A percentile compares a stretch with the other conserved stretches of the same genome.
phyloP scores from a whole-genome alignment of 2,329 filamentous ascomycete genomes.

The Thielaviopsis musarum region DNA sequence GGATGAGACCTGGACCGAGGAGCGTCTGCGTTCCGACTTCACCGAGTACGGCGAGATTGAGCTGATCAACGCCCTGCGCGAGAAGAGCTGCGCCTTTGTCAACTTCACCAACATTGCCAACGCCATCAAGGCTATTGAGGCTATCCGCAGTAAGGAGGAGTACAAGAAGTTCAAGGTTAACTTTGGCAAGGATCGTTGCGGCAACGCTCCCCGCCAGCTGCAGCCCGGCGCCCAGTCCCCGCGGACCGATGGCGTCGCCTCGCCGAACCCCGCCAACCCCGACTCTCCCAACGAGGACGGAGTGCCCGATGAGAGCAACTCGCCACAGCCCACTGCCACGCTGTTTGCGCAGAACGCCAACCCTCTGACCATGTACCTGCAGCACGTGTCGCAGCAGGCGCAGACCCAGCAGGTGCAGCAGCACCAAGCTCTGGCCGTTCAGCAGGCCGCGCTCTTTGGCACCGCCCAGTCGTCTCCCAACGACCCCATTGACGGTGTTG shows the following conservation, averaged over 20 bases:
- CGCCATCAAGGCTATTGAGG: conserved; percentile 97
- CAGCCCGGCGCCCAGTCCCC: conserved; percentile 52
- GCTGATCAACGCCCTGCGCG: conserved; percentile 84
- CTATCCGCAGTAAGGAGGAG: conserved; percentile 82
- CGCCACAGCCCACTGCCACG: conserved; percentile 47
- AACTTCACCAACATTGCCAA: conserved; percentile 99
- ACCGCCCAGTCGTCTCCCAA: conserved; percentile 45
- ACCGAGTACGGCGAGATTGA: conserved; percentile 96
- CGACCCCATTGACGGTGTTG: conserved; percentile 40
- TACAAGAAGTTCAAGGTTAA: conserved; percentile 99
- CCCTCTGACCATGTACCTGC: conserved; percentile 84
- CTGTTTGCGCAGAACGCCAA: conserved; percentile 75
- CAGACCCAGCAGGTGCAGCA: conserved; percentile 63
- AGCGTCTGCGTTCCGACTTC: conserved; percentile 89
- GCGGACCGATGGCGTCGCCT: conserved; percentile 40
- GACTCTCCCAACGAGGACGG: conserved; percentile 25
- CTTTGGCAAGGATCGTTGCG: conserved; percentile 96
- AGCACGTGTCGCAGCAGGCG: conserved; percentile 57
- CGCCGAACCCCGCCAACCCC: conserved; percentile 33
- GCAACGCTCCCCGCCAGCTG: conserved; percentile 84
- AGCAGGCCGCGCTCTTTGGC: conserved; percentile 69
- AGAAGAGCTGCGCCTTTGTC: conserved; percentile 98
- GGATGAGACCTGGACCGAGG: conserved; percentile 94
- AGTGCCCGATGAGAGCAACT: conserved; percentile 37
- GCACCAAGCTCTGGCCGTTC: conserved; percentile 51